phyloP scores from a whole-genome alignment of 768 basidiomycete genomes.

The Russula lepida region DNA sequence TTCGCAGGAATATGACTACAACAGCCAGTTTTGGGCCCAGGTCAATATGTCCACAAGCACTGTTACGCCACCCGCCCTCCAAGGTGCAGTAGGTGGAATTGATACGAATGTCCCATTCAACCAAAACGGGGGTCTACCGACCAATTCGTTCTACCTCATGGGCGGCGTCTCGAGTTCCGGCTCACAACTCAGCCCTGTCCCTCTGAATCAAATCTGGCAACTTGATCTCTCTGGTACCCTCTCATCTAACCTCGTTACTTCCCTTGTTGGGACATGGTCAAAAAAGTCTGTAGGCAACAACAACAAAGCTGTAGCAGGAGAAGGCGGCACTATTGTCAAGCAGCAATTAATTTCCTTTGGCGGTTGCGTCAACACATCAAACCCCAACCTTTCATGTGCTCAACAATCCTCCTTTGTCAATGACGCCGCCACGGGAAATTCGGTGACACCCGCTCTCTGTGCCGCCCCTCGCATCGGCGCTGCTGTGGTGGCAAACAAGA shows the following conservation, averaged over 20 bases:
- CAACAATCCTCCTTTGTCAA: constrained; percentile 50
- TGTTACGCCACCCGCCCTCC: constrained; percentile 52
- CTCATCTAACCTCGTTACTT: constrained; percentile 54
- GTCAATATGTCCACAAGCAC: constrained; percentile 38
- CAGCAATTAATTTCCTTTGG: constrained; percentile 47
- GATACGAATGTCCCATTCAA: constrained; percentile 37
- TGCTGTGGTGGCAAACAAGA: constrained; percentile 52
- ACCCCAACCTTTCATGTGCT: constrained; percentile 44
- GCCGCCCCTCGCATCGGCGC: constrained; percentile 55
- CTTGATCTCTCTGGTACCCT: constrained; percentile 61
- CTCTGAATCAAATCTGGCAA: constrained; percentile 64
- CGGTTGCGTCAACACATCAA: constrained; percentile 46
- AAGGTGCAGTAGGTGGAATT: constrained; percentile 69
- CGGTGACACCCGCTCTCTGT: constrained; percentile 40
- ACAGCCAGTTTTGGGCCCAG: constrained; percentile 66
- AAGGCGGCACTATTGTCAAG: constrained; percentile 51
- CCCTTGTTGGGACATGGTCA: constrained; percentile 52
- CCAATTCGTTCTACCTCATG: constrained; percentile 64
- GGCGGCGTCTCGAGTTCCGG: constrained; percentile 53
- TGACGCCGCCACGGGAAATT: constrained; percentile 44
- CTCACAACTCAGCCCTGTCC: constrained; percentile 25
- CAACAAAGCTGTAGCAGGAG: constrained; percentile 36
- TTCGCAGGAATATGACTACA: constrained; percentile 68
- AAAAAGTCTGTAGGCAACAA: constrained; percentile 33
- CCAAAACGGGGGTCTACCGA: constrained; percentile 42